Percentiles rank a stretch among this genome's conserved stretches.
These are phyloP conservation scores for Aspergillus thermomutatus DNA, from an alignment of 2,329 filamentous ascomycete genomes.

Conservation along the genomic window DNA sequence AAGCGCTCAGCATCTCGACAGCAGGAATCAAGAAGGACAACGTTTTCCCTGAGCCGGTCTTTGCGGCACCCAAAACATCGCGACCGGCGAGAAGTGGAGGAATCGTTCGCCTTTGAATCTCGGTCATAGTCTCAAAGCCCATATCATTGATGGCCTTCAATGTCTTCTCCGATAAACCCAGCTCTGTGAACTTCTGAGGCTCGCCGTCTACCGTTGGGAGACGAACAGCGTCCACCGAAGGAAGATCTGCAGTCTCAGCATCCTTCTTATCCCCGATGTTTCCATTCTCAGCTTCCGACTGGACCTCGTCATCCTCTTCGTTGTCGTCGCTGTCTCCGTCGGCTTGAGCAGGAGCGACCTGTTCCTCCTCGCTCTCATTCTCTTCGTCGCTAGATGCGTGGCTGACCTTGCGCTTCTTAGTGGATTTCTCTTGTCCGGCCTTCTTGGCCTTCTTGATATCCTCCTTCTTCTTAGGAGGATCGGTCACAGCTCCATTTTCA, in stretches of 20 bases:
- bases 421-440: conserved; percentile 22
- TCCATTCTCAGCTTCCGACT: conserved; percentile 29
- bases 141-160: conserved; percentile 85
- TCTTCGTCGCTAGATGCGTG: conserved; percentile 35
- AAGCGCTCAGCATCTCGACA: conserved; percentile 83
- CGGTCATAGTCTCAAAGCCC: conserved; percentile 93
- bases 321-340: conserved; percentile 35
- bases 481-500: conserved; percentile 18
- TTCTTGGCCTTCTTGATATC: conserved; percentile 16
- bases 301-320: conserved; percentile 38
- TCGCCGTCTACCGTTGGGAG: conserved; percentile 59
- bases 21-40: conserved; percentile 91
- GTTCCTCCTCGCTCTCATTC: conserved; percentile 25
- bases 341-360: conserved; percentile 13
- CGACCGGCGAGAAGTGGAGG: conserved; percentile 83
- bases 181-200: conserved; percentile 70
- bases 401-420: conserved; percentile 40
- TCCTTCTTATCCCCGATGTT: conserved; percentile 23
- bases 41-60: conserved; percentile 95
- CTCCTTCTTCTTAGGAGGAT: conserved; percentile 18
- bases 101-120: conserved; percentile 85
- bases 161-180: conserved; percentile 84
- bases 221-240: conserved; percentile 50
- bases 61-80: conserved; percentile 91
- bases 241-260: conserved; percentile 46